Evolutionary conservation across 805 yeast species (phyloP).

Genomic region (Ogataea pignaliae): DNA sequence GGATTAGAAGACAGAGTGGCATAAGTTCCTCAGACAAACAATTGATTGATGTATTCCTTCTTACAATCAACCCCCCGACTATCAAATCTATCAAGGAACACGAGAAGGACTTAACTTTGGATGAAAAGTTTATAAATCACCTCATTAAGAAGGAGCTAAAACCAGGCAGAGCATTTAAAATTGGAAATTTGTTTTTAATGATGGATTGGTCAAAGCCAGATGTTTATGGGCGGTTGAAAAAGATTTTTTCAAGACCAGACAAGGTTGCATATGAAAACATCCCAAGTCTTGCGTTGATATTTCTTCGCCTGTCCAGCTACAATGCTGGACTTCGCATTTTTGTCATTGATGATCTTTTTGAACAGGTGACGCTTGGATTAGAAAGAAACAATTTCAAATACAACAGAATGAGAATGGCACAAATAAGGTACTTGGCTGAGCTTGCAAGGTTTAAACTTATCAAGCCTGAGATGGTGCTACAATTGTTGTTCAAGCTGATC

Average conservation of each 20-base stretch:
- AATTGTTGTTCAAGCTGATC: constrained; percentile 50
- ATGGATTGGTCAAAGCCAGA: constrained; percentile 45
- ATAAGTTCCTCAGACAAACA: constrained; percentile 52
- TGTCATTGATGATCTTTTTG: constrained; percentile 61
- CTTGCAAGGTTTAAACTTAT: constrained; percentile 47
- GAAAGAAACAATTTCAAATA: constrained; percentile 57
- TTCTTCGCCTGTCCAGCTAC: constrained; percentile 32
- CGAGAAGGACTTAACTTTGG: constrained; percentile 32
- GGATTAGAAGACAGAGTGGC: constrained; percentile 43
- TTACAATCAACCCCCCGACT: constrained; percentile 52
- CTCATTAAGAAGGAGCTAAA: constrained; percentile 51
- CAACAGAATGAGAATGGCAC: constrained; percentile 59
- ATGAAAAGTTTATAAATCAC: constrained; percentile 44
- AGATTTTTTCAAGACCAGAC: constrained; percentile 56
- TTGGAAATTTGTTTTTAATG: constrained; percentile 36
- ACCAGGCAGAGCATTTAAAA: constrained; percentile 28
- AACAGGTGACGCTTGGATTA: constrained; percentile 58
- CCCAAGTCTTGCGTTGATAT: constrained; percentile 42
- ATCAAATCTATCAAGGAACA: constrained; percentile 30
- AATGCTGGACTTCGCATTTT: constrained; percentile 38
- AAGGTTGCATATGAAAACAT: constrained; percentile 56
- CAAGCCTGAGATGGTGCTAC: constrained; percentile 41
- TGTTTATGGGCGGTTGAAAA: constrained; percentile 24
- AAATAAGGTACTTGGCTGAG: constrained; percentile 56
- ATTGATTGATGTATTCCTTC: constrained; percentile 53